phyloP scores from a whole-genome alignment of 2,329 filamentous ascomycete genomes.

The Truncatella angustata region DNA sequence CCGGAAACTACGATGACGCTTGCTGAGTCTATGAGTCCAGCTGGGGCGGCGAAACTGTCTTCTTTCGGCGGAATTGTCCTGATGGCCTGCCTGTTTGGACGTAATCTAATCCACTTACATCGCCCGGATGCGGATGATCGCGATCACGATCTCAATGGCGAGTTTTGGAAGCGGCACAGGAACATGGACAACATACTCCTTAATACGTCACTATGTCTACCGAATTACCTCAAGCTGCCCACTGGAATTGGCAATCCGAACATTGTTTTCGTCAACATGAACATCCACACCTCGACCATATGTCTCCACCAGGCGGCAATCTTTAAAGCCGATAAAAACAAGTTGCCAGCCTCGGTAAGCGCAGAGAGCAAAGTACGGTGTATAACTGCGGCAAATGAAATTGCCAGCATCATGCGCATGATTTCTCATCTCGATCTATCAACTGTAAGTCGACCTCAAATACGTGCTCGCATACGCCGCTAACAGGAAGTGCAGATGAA shows the following conservation, averaged over 20 bases:
- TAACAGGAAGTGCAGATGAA: slow-evolving; percentile 66
- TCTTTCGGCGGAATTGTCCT: slow-evolving; percentile 78
- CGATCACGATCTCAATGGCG: slow-evolving; percentile 84
- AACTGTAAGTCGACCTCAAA: slow-evolving; percentile 53
- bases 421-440: slow-evolving; percentile 87
- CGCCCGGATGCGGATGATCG: slow-evolving; percentile 78
- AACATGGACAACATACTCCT: slow-evolving; percentile 86
- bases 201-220: slow-evolving; percentile 82
- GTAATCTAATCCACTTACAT: slow-evolving; percentile 88
- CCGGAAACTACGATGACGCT: slow-evolving; percentile 71
- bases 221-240: slow-evolving; percentile 76
- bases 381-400: slow-evolving; percentile 89
- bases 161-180: slow-evolving; percentile 94
- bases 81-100: slow-evolving; percentile 86
- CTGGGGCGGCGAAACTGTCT: slow-evolving; percentile 72
- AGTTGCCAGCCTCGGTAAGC: slow-evolving; percentile 71
- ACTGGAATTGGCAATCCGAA: slow-evolving; percentile 75
- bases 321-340: slow-evolving; percentile 92
- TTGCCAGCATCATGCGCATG: slow-evolving; percentile 92
- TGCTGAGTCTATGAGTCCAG: slow-evolving; percentile 64
- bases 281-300: slow-evolving; percentile 92
- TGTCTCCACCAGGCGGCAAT: slow-evolving; percentile 98
- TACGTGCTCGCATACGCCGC: neutral
- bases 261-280: slow-evolving; percentile 93
- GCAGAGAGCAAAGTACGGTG: slow-evolving; percentile 91